Evolutionary conservation across 495 filamentous ascomycete genomes (phyloP).

Genomic region (Tuber microsphaerosporum): DNA sequence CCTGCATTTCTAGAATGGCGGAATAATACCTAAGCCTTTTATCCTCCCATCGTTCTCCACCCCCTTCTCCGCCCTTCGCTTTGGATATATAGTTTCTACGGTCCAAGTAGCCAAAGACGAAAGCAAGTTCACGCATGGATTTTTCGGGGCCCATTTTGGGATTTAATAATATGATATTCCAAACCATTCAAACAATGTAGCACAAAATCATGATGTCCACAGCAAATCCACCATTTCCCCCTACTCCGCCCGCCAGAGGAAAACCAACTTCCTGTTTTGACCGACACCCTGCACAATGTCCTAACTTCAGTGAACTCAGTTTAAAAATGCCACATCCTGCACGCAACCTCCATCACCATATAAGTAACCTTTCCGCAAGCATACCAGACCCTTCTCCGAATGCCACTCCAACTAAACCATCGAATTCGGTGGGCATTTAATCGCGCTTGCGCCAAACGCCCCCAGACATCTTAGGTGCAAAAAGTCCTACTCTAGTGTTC

Average conservation of each 20-base stretch:
- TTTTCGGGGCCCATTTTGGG: not conserved
- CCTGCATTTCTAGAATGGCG: slow-evolving; percentile 8
- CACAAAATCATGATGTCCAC: not conserved
- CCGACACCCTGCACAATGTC: not conserved
- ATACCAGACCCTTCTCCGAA: not conserved
- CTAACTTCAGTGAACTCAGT: not conserved
- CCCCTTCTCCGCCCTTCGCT: not conserved
- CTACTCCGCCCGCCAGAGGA: slow-evolving; percentile 1
- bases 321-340: not conserved
- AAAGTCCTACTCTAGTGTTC: slow-evolving; percentile 37
- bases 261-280: slow-evolving; percentile 5
- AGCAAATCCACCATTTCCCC: not conserved
- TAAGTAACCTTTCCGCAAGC: not conserved
- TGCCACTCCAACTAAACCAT: not conserved
- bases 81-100: not conserved
- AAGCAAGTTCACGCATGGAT: not conserved
- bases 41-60: not conserved
- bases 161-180: not conserved
- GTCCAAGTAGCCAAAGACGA: not conserved
- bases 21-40: not conserved
- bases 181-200: slow-evolving; percentile 7
- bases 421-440: slow-evolving; percentile 7
- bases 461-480: slow-evolving; percentile 41
- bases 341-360: not conserved
- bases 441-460: slow-evolving; percentile 40